Conservation (phyloP, 2,329 filamentous ascomycete genomes). For the Sporothrix euskadiensis region DNA sequence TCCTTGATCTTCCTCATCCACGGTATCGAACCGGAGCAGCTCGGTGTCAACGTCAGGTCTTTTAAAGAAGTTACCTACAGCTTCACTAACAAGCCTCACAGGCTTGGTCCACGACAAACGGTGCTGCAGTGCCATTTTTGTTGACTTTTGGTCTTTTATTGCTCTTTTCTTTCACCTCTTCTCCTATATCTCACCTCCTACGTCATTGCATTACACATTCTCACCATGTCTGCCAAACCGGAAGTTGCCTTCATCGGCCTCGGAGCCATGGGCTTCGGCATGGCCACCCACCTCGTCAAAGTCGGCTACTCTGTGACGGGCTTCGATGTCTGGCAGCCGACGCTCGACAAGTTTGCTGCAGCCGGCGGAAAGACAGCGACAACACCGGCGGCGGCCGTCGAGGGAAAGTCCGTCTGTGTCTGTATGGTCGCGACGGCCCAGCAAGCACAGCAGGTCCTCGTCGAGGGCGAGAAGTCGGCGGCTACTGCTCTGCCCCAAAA, state of each 20-base stretch:
- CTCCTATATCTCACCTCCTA: neutral
- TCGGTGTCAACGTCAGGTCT: neutral
- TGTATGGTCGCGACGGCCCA: constrained; percentile 75
- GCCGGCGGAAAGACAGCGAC: constrained; percentile 62
- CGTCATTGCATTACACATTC: neutral
- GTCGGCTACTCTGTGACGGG: constrained; percentile 67
- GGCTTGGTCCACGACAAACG: neutral
- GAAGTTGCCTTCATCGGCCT: constrained; percentile 69
- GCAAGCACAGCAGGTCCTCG: constrained; percentile 57
- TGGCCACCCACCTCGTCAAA: constrained; percentile 72
- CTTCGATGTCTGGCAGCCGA: constrained; percentile 69
- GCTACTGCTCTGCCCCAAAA: constrained; percentile 53
- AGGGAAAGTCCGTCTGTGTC: constrained; percentile 61
- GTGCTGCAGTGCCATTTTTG: neutral
- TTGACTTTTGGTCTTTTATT: neutral
- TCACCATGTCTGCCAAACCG: constrained; percentile 41
- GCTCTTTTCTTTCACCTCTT: neutral
- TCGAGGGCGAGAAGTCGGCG: constrained; percentile 58
- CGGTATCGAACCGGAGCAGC: neutral
- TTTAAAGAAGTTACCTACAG: neutral
- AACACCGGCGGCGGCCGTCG: constrained; percentile 63
- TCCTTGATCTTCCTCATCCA: neutral
- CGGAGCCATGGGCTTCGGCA: constrained; percentile 79
- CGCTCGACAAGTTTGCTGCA: constrained; percentile 63
- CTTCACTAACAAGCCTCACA: neutral